These are phyloP conservation scores for Mycena polygramma DNA, from an alignment of 768 basidiomycete species.

Conservation along the genomic window DNA sequence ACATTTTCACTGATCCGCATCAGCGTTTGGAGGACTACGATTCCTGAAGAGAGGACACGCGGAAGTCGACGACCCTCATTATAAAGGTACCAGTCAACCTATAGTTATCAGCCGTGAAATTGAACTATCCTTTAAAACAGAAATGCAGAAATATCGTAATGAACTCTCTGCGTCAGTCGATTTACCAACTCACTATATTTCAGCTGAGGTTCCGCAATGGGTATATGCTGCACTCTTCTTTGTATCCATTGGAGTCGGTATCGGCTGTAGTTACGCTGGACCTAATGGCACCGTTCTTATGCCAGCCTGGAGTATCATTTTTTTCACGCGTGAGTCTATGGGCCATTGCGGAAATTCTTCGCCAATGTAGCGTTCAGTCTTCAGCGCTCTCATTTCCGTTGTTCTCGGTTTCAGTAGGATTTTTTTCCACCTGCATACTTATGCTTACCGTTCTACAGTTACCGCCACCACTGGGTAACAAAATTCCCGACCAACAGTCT, in stretches of 20 bases:
- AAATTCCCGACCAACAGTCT: background rate
- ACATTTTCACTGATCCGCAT: background rate
- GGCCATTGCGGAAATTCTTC: background rate
- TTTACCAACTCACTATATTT: background rate
- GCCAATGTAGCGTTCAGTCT: conserved; percentile 29
- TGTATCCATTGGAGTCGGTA: conserved; percentile 60
- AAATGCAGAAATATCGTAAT: conserved; percentile 63
- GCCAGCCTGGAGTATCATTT: conserved; percentile 67
- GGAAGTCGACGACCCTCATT: conserved; percentile 66
- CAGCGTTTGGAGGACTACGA: conserved; percentile 58
- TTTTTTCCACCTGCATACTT: background rate
- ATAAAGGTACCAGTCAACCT: conserved; percentile 47
- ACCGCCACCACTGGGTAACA: conserved; percentile 51
- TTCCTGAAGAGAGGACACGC: conserved; percentile 53
- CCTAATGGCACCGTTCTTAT: conserved; percentile 57
- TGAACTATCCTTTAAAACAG: conserved; percentile 38
- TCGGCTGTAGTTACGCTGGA: conserved; percentile 59
- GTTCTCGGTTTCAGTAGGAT: conserved; percentile 58
- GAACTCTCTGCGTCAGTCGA: background rate
- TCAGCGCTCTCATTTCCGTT: conserved; percentile 52
- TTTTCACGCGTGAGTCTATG: conserved; percentile 56
- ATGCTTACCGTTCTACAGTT: conserved; percentile 41
- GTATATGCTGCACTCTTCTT: conserved; percentile 62
- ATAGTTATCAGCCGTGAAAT: background rate
- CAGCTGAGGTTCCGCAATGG: conserved; percentile 65